These are phyloP conservation scores for Ophiorrhiza pumila DNA, from an alignment of 257 asterid species.

Conservation along the genomic window DNA sequence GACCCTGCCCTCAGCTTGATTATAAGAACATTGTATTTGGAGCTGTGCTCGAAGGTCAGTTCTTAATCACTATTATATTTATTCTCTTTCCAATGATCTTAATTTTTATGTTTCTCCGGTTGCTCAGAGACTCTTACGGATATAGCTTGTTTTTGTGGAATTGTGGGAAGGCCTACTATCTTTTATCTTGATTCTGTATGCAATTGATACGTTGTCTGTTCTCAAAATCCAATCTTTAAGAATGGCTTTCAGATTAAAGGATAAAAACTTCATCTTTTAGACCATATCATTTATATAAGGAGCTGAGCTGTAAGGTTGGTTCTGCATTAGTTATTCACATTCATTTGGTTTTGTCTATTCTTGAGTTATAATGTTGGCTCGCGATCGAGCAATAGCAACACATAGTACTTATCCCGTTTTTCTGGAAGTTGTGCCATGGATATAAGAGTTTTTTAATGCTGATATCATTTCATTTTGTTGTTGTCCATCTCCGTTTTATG, in stretches of 20 bases:
- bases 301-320: background rate
- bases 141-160: background rate
- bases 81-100: background rate
- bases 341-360: background rate
- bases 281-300: background rate
- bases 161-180: background rate
- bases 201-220: background rate
- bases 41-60: constrained; percentile 78
- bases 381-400: background rate
- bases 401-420: too few relatives aligned
- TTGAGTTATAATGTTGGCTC: background rate
- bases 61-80: background rate
- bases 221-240: background rate
- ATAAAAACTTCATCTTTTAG: background rate
- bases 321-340: background rate
- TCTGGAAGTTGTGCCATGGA: background rate
- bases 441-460: too few relatives aligned
- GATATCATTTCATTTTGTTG: background rate
- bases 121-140: background rate
- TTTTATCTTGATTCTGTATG: background rate
- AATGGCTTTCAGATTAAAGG: background rate
- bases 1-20: constrained; percentile 88
- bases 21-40: constrained; percentile 83
- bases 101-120: background rate
- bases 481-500: background rate